phyloP scores from a whole-genome alignment of 2,329 filamentous ascomycete genomes.

The Aphanocladium album region DNA sequence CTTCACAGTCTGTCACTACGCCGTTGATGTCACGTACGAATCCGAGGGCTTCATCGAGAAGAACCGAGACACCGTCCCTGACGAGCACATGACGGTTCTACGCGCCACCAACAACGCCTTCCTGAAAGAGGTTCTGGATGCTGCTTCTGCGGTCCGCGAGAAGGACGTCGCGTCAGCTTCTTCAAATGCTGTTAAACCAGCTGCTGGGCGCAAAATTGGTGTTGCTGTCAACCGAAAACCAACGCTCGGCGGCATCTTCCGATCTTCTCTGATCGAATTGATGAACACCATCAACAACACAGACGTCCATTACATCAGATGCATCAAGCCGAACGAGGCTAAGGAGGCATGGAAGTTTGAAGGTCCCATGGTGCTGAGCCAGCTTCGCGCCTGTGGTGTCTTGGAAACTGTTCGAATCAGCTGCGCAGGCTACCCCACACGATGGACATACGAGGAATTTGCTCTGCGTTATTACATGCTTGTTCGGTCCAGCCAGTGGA shows the following conservation, averaged over 20 bases:
- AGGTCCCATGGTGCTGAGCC: conserved; percentile 96
- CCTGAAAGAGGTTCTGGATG: conserved; percentile 76
- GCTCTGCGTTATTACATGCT: conserved; percentile 98
- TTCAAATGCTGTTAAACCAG: conserved; percentile 70
- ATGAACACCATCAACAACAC: conserved; percentile 98
- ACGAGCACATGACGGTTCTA: conserved; percentile 94
- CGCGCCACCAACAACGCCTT: conserved; percentile 80
- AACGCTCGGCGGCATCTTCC: conserved; percentile 96
- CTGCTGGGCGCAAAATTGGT: conserved; percentile 78
- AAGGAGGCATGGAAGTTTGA: conserved; percentile 98
- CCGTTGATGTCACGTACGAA: conserved; percentile 96
- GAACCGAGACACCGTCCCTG: conserved; percentile 96
- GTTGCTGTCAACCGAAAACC: conserved; percentile 94
- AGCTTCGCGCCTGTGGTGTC: conserved; percentile 96
- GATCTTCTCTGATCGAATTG: conserved; percentile 93
- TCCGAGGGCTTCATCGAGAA: conserved; percentile 99
- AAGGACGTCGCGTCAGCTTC: conserved; percentile 68
- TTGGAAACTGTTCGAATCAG: conserved; percentile 97
- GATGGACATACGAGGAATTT: conserved; percentile 99
- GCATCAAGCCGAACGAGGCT: conserved; percentile 97
- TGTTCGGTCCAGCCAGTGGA: conserved; percentile 84
- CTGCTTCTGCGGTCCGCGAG: conserved; percentile 80
- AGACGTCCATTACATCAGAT: conserved; percentile 97
- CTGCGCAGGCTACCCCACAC: conserved; percentile 91
- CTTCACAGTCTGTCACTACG: conserved; percentile 98